phyloP scores from a whole-genome alignment of 805 yeast species.

The Yueomyces sp. region DNA sequence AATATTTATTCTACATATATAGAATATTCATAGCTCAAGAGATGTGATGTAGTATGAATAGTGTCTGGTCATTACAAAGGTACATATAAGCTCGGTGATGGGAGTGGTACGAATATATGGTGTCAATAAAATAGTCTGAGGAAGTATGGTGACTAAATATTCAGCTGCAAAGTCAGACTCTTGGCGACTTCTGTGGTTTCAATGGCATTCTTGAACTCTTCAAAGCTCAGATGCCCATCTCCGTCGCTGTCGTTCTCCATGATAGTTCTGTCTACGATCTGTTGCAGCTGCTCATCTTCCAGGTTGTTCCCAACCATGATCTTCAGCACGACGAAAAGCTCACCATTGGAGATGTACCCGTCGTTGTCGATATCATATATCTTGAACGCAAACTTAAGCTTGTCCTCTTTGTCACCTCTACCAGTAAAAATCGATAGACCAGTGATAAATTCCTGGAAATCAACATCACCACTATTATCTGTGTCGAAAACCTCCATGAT shows the following conservation, averaged over 20 bases:
- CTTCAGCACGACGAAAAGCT: conserved; percentile 77
- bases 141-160: conserved; percentile 9
- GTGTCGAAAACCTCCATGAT: conserved; percentile 90
- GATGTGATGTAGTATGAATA: too few species aligned
- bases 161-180: conserved; percentile 38
- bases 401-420: conserved; percentile 67
- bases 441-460: conserved; percentile 85
- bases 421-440: conserved; percentile 82
- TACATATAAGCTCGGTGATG: too few species aligned
- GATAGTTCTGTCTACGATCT: conserved; percentile 92
- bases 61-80: too few species aligned
- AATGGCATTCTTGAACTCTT: conserved; percentile 65
- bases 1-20: too few species aligned
- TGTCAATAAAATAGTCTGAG: too few species aligned
- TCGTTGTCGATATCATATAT: conserved; percentile 94
- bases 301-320: conserved; percentile 95
- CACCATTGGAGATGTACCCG: conserved; percentile 92
- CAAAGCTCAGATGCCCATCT: conserved; percentile 74
- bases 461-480: conserved; percentile 86
- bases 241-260: conserved; percentile 85
- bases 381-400: conserved; percentile 77
- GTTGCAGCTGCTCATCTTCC: conserved; percentile 80
- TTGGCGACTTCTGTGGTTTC: conserved; percentile 44
- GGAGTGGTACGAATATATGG: too few species aligned
- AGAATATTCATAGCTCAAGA: too few species aligned